Percentiles rank a stretch among this genome's conserved stretches.
Evolutionary conservation across 2,329 filamentous ascomycete genomes (phyloP).

Genomic region (Colletotrichum shisoi): DNA sequence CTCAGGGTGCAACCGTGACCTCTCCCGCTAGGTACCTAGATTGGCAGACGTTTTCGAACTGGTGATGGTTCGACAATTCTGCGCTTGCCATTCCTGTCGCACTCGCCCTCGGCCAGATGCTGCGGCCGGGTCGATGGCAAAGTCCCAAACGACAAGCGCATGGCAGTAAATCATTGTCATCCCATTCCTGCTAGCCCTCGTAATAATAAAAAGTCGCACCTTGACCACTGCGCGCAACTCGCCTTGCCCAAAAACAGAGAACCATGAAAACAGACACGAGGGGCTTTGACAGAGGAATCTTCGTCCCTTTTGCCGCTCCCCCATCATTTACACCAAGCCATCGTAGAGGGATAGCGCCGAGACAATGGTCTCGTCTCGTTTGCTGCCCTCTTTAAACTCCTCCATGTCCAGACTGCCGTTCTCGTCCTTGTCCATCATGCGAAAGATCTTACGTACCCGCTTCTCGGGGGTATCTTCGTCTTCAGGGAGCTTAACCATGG

Average conservation of each 20-base stretch:
- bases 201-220: constrained; percentile 27
- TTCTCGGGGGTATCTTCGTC: constrained; percentile 99
- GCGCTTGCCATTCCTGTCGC: neutral
- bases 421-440: constrained; percentile 99
- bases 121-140: neutral
- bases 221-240: constrained; percentile 31
- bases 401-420: constrained; percentile 96
- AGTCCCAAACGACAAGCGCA: neutral
- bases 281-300: neutral
- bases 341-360: constrained; percentile 96
- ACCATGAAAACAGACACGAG: constrained; percentile 11
- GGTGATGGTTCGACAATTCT: neutral
- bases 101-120: neutral
- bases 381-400: constrained; percentile 99
- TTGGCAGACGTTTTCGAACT: neutral
- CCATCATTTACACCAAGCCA: constrained; percentile 74
- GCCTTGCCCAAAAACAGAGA: constrained; percentile 24
- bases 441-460: constrained; percentile 96
- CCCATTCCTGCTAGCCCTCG: constrained; percentile 32
- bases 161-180: constrained; percentile 27
- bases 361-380: constrained; percentile 98
- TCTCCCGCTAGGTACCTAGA: neutral
- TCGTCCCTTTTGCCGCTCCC: neutral
- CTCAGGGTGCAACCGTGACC: neutral
- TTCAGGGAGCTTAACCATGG: constrained; percentile 98